A percentile compares a stretch with the other conserved stretches of the same genome.
Conservation (phyloP, 208 protist genomes). For the Trichomonas vaginalis region DNA sequence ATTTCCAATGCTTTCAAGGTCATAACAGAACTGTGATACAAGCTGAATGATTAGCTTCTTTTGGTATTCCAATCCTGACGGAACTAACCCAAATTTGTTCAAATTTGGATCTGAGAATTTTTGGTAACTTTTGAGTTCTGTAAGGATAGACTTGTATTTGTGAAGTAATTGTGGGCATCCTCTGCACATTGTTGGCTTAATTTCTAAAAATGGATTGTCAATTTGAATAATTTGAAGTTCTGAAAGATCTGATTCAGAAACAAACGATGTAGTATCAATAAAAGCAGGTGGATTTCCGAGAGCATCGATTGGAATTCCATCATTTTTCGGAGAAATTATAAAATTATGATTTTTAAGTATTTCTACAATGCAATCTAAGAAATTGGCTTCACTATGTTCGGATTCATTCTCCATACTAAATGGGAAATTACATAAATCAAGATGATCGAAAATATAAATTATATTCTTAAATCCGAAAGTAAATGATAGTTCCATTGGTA, state of each 20-base stretch:
- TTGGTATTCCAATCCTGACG: background rate
- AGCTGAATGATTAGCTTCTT: background rate
- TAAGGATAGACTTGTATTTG: background rate
- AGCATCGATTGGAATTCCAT: background rate
- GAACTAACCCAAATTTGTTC: background rate
- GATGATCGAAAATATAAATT: background rate
- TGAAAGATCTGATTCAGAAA: background rate
- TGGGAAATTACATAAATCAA: background rate
- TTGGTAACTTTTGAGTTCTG: background rate
- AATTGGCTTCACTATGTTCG: background rate
- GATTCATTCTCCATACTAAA: background rate
- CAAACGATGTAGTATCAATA: background rate
- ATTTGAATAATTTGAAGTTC: background rate
- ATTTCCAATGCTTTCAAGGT: background rate
- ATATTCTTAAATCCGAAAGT: background rate
- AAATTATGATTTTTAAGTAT: background rate
- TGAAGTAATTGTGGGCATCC: background rate
- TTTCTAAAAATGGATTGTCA: background rate
- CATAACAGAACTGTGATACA: background rate
- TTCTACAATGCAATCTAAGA: background rate
- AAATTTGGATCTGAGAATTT: background rate
- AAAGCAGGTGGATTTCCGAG: background rate
- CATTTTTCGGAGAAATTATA: background rate
- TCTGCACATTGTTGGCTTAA: background rate
- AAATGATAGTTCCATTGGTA: background rate